A percentile compares a stretch with the other conserved stretches of the same genome.
These are phyloP conservation scores for Aspergillus persii DNA, from an alignment of 2,329 filamentous ascomycete genomes.

Conservation along the genomic window DNA sequence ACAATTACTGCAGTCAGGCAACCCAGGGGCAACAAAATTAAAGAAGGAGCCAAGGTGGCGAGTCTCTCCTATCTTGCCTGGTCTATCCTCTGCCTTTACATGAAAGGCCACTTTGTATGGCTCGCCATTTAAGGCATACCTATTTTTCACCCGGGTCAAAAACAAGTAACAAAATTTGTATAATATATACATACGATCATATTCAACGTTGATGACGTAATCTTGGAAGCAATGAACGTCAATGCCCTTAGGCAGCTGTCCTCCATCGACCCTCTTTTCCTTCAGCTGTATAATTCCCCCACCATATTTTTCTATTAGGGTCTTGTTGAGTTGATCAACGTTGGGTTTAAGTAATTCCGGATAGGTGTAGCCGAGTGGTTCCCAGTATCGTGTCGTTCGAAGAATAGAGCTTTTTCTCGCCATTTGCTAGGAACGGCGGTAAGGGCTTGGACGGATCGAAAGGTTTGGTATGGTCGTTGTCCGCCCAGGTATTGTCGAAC, in stretches of 20 bases:
- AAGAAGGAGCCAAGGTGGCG: too few species aligned
- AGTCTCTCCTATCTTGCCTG: too few species aligned
- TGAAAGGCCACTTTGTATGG: background rate
- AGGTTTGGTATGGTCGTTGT: too few species aligned
- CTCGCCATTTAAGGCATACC: constrained; percentile 2
- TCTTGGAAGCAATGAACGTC: background rate
- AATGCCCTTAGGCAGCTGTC: background rate
- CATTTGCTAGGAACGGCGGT: constrained; percentile 1
- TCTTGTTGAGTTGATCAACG: background rate
- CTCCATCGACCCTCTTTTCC: background rate
- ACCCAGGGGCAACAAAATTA: too few species aligned
- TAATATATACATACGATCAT: background rate
- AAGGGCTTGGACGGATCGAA: background rate
- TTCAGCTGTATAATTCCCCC: background rate
- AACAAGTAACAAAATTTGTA: background rate
- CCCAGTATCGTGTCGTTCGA: background rate
- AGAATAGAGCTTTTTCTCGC: background rate
- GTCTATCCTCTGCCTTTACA: too few species aligned
- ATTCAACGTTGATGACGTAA: background rate
- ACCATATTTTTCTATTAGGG: background rate
- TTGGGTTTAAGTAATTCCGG: background rate
- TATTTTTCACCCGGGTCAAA: background rate
- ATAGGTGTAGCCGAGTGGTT: constrained; percentile 3
- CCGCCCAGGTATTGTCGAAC: background rate
- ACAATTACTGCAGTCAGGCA: too few species aligned